These are phyloP conservation scores for Gaeumannomyces tritici DNA, from an alignment of 2,329 filamentous ascomycete genomes.

Conservation along the genomic window DNA sequence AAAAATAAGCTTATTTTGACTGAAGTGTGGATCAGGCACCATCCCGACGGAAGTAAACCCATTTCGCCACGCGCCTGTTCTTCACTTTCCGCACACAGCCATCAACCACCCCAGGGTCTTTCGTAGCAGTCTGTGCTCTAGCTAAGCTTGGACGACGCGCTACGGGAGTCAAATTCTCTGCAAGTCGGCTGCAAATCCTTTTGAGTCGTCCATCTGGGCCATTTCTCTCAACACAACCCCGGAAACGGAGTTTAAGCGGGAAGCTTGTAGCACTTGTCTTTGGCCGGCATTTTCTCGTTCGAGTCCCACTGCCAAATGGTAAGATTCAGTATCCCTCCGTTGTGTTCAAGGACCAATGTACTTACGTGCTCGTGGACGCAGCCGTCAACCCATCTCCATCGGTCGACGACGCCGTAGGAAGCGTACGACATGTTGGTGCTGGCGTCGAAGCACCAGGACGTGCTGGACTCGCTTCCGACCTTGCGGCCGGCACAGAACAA, in stretches of 20 bases:
- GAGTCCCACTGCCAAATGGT: slow-evolving; percentile 20
- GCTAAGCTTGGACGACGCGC: too few species aligned
- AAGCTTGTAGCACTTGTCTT: slow-evolving; percentile 11
- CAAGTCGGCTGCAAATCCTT: too few species aligned
- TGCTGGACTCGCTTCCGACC: slow-evolving; percentile 21
- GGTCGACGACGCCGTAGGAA: slow-evolving; percentile 23
- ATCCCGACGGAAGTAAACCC: too few species aligned
- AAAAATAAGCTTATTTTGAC: too few species aligned
- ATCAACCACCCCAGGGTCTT: too few species aligned
- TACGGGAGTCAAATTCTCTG: too few species aligned
- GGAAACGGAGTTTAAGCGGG: not conserved
- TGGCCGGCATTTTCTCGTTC: slow-evolving; percentile 12
- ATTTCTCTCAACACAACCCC: too few species aligned
- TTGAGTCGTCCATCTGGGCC: too few species aligned
- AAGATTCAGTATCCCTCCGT: slow-evolving; percentile 5
- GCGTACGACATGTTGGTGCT: slow-evolving; percentile 30
- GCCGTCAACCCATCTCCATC: slow-evolving; percentile 29
- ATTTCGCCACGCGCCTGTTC: too few species aligned
- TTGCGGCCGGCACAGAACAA: slow-evolving; percentile 26
- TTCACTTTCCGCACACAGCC: too few species aligned
- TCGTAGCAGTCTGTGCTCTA: too few species aligned
- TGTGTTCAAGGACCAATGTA: slow-evolving; percentile 2
- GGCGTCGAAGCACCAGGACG: slow-evolving; percentile 26
- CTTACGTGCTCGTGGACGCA: slow-evolving; percentile 30
- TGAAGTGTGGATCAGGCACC: too few species aligned